Evolutionary conservation across 1,284 basidiomycete genomes (phyloP).

Genomic region (Flammula alnicola): DNA sequence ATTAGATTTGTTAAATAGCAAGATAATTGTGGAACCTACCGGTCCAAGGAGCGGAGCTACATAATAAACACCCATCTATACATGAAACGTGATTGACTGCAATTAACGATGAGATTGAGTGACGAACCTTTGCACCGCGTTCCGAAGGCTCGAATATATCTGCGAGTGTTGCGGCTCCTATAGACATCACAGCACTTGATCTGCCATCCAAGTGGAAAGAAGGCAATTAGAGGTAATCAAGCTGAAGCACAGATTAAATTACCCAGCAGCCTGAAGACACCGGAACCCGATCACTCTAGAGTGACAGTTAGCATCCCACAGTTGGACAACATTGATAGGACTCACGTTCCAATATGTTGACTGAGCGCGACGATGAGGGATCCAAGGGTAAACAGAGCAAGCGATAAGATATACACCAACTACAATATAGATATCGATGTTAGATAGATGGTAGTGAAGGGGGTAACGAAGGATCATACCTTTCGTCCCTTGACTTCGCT

Average conservation of each 20-base stretch:
- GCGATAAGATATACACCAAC: slow-evolving; percentile 70
- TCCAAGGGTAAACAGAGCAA: slow-evolving; percentile 64
- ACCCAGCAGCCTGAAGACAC: slow-evolving; percentile 70
- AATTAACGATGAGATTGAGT: slow-evolving; percentile 16
- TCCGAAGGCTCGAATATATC: slow-evolving; percentile 84
- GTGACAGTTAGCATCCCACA: neutral
- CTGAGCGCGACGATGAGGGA: slow-evolving; percentile 70
- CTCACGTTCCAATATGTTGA: slow-evolving; percentile 55
- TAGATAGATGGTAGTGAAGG: neutral
- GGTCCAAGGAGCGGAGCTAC: slow-evolving; percentile 61
- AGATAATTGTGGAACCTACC: slow-evolving; percentile 25
- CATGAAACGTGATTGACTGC: neutral
- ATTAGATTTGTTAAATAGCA: neutral
- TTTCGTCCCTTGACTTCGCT: slow-evolving; percentile 85
- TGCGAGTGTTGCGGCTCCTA: slow-evolving; percentile 82
- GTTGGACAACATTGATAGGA: too few relatives aligned
- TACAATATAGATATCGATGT: slow-evolving; percentile 29
- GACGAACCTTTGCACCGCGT: slow-evolving; percentile 64
- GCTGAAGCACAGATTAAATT: neutral
- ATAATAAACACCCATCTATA: slow-evolving; percentile 76
- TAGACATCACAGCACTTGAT: slow-evolving; percentile 75
- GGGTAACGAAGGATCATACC: slow-evolving; percentile 25
- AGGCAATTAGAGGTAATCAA: slow-evolving; percentile 1
- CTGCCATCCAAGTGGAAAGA: slow-evolving; percentile 45
- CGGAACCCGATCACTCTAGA: slow-evolving; percentile 73